Evolutionary conservation across 2,329 filamentous ascomycete genomes (phyloP).

Genomic region (Berkeleyomyces rouxiae): DNA sequence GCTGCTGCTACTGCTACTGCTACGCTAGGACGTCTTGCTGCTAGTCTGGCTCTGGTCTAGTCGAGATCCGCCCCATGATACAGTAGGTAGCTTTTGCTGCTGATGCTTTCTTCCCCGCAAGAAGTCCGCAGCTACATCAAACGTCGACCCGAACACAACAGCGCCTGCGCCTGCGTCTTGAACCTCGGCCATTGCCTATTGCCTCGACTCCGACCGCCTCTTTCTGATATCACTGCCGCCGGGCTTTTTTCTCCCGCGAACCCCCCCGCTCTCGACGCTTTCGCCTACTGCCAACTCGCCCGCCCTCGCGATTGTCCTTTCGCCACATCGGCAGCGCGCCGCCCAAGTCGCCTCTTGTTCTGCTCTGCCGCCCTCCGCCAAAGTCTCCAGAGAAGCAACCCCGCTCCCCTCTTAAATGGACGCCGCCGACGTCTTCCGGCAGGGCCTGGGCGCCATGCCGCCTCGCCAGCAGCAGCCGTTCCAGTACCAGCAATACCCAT

Average conservation of each 20-base stretch:
- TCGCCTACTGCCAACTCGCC: background rate
- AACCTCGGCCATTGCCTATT: background rate
- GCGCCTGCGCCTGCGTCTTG: background rate
- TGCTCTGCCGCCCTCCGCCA: background rate
- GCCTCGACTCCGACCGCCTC: background rate
- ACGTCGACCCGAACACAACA: background rate
- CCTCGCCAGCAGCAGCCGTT: slow-evolving; percentile 12
- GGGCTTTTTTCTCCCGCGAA: background rate
- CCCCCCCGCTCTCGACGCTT: too few relatives aligned
- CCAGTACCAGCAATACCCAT: slow-evolving; percentile 11
- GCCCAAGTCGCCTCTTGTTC: background rate
- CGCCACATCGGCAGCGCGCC: background rate
- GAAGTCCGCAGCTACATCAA: background rate
- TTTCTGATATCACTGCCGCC: background rate
- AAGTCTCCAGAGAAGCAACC: background rate
- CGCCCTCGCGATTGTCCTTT: background rate
- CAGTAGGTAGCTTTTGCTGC: background rate
- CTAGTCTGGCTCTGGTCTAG: background rate
- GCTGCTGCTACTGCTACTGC: background rate
- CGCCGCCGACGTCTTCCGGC: slow-evolving; percentile 41
- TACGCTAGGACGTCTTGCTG: background rate
- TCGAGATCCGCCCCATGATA: background rate
- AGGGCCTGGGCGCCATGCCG: slow-evolving; percentile 30
- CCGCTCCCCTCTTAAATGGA: slow-evolving; percentile 30
- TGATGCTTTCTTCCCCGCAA: background rate